Evolutionary conservation across 2,329 filamentous ascomycete genomes (phyloP).

Genomic region (Colletotrichum orbiculare): DNA sequence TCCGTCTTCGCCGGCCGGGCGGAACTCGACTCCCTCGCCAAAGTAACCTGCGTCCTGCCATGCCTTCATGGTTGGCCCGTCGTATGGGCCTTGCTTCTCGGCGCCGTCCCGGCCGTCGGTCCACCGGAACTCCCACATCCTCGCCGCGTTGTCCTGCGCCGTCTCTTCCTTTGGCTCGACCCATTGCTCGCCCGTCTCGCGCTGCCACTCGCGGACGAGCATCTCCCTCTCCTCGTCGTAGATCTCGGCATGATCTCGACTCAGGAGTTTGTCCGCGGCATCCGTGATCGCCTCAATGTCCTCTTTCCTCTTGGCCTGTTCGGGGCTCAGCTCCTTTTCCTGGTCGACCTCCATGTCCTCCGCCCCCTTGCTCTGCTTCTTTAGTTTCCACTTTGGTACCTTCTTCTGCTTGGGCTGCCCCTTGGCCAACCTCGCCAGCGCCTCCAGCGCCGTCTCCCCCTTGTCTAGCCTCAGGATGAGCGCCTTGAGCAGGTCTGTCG

Average conservation of each 20-base stretch:
- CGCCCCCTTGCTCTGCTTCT: conserved; percentile 70
- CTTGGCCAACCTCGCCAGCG: conserved; percentile 82
- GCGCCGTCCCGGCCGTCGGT: conserved; percentile 85
- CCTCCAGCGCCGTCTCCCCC: conserved; percentile 89
- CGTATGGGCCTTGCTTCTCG: conserved; percentile 86
- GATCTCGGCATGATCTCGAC: conserved; percentile 86
- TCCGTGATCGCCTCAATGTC: conserved; percentile 87
- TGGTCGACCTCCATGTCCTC: conserved; percentile 78
- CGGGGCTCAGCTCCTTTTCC: conserved; percentile 70
- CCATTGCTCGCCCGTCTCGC: conserved; percentile 92
- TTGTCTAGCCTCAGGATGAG: conserved; percentile 80
- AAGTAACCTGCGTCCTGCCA: conserved; percentile 97
- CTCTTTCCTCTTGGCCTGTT: conserved; percentile 75
- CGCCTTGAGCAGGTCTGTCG: conserved; percentile 76
- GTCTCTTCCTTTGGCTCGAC: conserved; percentile 55
- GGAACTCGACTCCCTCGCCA: conserved; percentile 86
- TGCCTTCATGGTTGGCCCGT: conserved; percentile 84
- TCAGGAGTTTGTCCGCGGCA: conserved; percentile 87
- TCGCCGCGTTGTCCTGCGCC: conserved; percentile 41
- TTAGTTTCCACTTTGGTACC: conserved; percentile 75
- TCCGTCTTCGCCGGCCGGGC: conserved; percentile 64
- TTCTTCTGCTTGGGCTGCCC: conserved; percentile 67
- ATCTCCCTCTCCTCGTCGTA: conserved; percentile 90
- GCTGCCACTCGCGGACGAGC: conserved; percentile 83
- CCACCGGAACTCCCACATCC: conserved; percentile 93